A percentile compares a stretch with the other conserved stretches of the same genome.
Evolutionary conservation across 768 basidiomycete genomes (phyloP).

Genomic region (Gymnopilus junonius): DNA sequence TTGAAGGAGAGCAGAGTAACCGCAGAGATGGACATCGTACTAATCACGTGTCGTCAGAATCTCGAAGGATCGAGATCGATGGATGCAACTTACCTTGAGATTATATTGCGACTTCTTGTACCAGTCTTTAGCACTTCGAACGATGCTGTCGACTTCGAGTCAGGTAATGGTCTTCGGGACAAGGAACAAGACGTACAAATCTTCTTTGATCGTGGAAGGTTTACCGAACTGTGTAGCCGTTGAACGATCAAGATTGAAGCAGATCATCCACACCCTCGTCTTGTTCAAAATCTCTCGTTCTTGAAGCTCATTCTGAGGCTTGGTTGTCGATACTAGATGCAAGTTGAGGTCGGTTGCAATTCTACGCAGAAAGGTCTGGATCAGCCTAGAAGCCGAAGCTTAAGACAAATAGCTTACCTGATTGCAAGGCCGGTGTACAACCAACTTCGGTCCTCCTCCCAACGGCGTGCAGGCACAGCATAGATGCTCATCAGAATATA

Average conservation of each 20-base stretch:
- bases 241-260: conserved; percentile 87
- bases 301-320: conserved; percentile 73
- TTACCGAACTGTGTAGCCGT: conserved; percentile 90
- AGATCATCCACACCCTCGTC: conserved; percentile 88
- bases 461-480: conserved; percentile 76
- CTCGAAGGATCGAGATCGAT: background rate
- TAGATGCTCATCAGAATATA: conserved; percentile 89
- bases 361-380: conserved; percentile 35
- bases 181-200: conserved; percentile 54
- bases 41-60: conserved; percentile 26
- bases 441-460: conserved; percentile 94
- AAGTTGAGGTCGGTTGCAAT: conserved; percentile 91
- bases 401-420: conserved; percentile 43
- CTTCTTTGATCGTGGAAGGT: conserved; percentile 86
- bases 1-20: conserved; percentile 69
- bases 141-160: conserved; percentile 45
- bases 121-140: conserved; percentile 76
- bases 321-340: conserved; percentile 64
- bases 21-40: conserved; percentile 80
- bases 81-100: conserved; percentile 44
- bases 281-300: conserved; percentile 87
- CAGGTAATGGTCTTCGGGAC: background rate
- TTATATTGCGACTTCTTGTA: conserved; percentile 72
- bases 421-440: conserved; percentile 87
- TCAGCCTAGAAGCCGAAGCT: background rate